Evolutionary conservation across 129 eudicot species (phyloP).

Genomic region (Flaveria brownii): DNA sequence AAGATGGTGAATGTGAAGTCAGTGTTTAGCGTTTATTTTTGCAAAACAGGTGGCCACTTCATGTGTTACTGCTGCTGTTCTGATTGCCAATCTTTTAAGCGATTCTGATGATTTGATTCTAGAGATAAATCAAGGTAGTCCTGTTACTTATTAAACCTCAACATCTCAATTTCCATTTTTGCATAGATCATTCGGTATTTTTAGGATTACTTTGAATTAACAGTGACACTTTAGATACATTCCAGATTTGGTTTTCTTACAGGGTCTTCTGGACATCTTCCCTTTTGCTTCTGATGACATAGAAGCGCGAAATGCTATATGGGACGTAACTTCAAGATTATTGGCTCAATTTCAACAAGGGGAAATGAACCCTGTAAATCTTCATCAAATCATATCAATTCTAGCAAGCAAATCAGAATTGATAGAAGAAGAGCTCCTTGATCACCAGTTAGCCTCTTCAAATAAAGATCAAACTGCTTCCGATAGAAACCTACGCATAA

Average conservation of each 20-base stretch:
- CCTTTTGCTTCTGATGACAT: conserved; percentile 84
- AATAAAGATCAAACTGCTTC: conserved; percentile 35
- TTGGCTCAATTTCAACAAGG: conserved; percentile 45
- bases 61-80: conserved; percentile 81
- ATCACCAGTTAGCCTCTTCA: conserved; percentile 47
- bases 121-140: conserved; percentile 66
- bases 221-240: conserved; percentile 33
- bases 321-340: conserved; percentile 69
- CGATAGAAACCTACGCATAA: conserved; percentile 30
- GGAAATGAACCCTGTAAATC: conserved; percentile 44
- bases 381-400: conserved; percentile 47
- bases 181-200: conserved; percentile 8
- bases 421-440: conserved; percentile 83
- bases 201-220: conserved; percentile 2
- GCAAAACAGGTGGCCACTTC: conserved; percentile 65
- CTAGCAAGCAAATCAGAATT: conserved; percentile 60
- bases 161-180: conserved; percentile 9
- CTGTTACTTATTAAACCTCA: neutral
- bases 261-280: conserved; percentile 73
- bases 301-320: conserved; percentile 83
- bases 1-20: conserved; percentile 15
- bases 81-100: conserved; percentile 77
- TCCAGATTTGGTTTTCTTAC: conserved; percentile 67
- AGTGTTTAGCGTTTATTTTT: neutral
- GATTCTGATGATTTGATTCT: conserved; percentile 58